phyloP scores from a whole-genome alignment of 2,329 filamentous ascomycete species.

The Cercospora janseana region DNA sequence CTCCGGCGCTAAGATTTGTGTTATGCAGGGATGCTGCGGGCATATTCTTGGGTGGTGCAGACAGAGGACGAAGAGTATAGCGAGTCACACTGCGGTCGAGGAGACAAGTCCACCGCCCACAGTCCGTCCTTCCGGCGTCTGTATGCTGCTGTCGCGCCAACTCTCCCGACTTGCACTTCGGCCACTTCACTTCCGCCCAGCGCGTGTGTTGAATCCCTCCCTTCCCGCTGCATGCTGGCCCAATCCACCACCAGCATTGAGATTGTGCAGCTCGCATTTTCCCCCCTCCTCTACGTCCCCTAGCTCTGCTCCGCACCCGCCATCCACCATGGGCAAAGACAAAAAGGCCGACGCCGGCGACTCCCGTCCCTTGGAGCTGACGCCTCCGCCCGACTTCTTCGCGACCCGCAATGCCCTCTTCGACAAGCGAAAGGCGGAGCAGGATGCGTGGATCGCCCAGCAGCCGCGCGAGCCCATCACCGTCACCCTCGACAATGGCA shows the following conservation, averaged over 20 bases:
- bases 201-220: not conserved
- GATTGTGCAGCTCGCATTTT: slow-evolving; percentile 14
- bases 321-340: slow-evolving; percentile 42
- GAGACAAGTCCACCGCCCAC: not conserved
- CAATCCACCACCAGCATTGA: slow-evolving; percentile 4
- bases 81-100: not conserved
- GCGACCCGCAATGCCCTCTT: slow-evolving; percentile 82
- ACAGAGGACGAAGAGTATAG: too few species aligned
- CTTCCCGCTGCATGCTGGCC: slow-evolving; percentile 17
- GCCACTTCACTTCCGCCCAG: slow-evolving; percentile 5
- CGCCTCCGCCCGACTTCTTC: slow-evolving; percentile 69
- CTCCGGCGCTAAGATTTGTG: not conserved
- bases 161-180: slow-evolving; percentile 8
- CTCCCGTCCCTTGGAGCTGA: slow-evolving; percentile 48
- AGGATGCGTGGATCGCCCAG: slow-evolving; percentile 70
- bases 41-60: slow-evolving; percentile 1
- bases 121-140: slow-evolving; percentile 2
- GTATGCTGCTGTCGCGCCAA: slow-evolving; percentile 14
- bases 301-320: not conserved
- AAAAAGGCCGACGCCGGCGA: slow-evolving; percentile 39
- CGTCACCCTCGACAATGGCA: slow-evolving; percentile 71
- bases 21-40: slow-evolving; percentile 1
- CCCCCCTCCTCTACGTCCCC: not conserved
- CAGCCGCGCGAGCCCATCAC: slow-evolving; percentile 73
- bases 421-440: slow-evolving; percentile 80